These are phyloP conservation scores for Phytophthora sansomeana DNA, from an alignment of 352 stramenopile genomes.

Conservation along the genomic window DNA sequence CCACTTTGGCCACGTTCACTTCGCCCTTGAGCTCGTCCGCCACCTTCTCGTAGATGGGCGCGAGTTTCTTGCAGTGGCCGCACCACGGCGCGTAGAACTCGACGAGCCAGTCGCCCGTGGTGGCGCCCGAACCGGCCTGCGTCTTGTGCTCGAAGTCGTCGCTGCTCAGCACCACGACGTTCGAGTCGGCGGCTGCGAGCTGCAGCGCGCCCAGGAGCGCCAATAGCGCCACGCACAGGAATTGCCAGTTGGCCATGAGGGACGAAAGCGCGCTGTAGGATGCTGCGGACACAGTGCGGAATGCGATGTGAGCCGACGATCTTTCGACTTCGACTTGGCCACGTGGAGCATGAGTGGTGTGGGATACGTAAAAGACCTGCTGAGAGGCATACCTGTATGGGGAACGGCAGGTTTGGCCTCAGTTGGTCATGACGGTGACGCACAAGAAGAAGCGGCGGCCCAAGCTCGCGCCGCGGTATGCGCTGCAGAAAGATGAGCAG, in stretches of 20 bases:
- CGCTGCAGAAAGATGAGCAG: neutral
- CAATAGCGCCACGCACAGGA: slow-evolving; percentile 35
- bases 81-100: slow-evolving; percentile 96
- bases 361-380: neutral
- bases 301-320: neutral
- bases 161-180: slow-evolving; percentile 69
- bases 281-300: neutral
- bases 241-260: slow-evolving; percentile 24
- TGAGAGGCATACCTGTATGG: neutral
- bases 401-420: neutral
- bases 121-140: slow-evolving; percentile 90
- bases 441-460: slow-evolving; percentile 37
- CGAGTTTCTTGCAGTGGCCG: slow-evolving; percentile 94
- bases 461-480: slow-evolving; percentile 64
- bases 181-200: slow-evolving; percentile 37
- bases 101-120: slow-evolving; percentile 92
- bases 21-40: slow-evolving; percentile 83
- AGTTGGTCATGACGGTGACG: slow-evolving; percentile 1
- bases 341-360: neutral
- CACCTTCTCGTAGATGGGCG: slow-evolving; percentile 88
- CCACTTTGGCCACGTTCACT: slow-evolving; percentile 93
- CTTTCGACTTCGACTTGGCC: slow-evolving; percentile 1
- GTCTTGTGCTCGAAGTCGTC: slow-evolving; percentile 92
- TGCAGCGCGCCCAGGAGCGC: slow-evolving; percentile 36
- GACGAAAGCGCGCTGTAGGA: neutral